Evolutionary conservation across 441 rosid species (phyloP).

Genomic region (Populus hybrid): DNA sequence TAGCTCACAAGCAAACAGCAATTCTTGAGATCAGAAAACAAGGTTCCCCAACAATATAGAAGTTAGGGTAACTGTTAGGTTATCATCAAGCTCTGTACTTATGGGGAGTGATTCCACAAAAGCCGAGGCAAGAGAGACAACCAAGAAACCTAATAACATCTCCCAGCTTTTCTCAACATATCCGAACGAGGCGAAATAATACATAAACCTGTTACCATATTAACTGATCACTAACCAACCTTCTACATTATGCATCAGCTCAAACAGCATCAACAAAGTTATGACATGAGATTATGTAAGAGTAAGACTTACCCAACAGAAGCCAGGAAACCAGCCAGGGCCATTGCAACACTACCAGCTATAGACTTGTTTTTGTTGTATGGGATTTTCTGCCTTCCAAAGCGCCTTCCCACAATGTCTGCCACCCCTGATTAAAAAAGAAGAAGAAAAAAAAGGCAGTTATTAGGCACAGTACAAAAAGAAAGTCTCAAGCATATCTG

Average conservation of each 20-base stretch:
- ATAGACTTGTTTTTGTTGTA: constrained; percentile 67
- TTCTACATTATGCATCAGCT: not conserved
- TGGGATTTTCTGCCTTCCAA: constrained; percentile 62
- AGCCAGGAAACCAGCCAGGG: constrained; percentile 57
- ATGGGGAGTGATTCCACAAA: constrained; percentile 79
- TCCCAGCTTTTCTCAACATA: constrained; percentile 44
- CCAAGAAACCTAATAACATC: constrained; percentile 57
- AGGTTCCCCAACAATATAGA: constrained; percentile 59
- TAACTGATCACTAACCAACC: constrained; percentile 4
- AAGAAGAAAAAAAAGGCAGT: not conserved
- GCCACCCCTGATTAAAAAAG: constrained; percentile 57
- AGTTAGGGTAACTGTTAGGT: constrained; percentile 72
- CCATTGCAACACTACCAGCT: constrained; percentile 79
- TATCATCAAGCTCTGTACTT: constrained; percentile 79
- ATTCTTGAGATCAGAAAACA: constrained; percentile 32
- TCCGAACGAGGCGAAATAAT: constrained; percentile 69
- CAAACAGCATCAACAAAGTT: not conserved
- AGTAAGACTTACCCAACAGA: constrained; percentile 45
- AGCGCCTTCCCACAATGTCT: constrained; percentile 66
- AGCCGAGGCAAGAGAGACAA: constrained; percentile 65
- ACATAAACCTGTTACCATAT: constrained; percentile 50
- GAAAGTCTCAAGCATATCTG: not conserved
- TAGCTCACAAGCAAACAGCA: constrained; percentile 3
- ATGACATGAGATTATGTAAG: not conserved
- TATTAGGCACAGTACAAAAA: not conserved